A percentile compares a stretch with the other conserved stretches of the same genome.
phyloP scores from a whole-genome alignment of 768 basidiomycete genomes.

The Gloeostereum incarnatum region DNA sequence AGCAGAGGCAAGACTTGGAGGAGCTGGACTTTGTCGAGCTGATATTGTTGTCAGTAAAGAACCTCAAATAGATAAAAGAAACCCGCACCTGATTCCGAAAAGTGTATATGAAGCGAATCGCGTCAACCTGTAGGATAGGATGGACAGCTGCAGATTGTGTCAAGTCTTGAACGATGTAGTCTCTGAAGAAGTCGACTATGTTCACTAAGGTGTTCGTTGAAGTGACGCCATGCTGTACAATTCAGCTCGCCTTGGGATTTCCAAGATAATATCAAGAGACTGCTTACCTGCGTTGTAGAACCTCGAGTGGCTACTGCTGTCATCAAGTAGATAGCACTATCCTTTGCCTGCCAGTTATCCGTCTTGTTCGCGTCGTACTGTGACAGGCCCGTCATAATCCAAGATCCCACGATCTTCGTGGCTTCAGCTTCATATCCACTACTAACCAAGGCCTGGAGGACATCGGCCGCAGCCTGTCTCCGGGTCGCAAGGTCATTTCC shows the following conservation, averaged over 20 bases:
- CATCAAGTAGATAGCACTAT: slow-evolving; percentile 86
- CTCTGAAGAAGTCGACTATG: slow-evolving; percentile 92
- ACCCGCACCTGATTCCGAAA: slow-evolving; percentile 85
- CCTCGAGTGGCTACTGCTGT: slow-evolving; percentile 91
- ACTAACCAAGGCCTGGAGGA: slow-evolving; percentile 83
- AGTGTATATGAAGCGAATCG: slow-evolving; percentile 88
- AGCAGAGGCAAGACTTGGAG: slow-evolving; percentile 85
- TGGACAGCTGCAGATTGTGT: slow-evolving; percentile 60
- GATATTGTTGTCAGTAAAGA: slow-evolving; percentile 1
- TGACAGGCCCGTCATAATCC: slow-evolving; percentile 68
- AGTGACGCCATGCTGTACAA: slow-evolving; percentile 76
- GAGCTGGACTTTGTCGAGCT: slow-evolving; percentile 92
- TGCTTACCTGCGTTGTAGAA: slow-evolving; percentile 67
- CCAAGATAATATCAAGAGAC: slow-evolving; percentile 1
- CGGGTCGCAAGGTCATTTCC: slow-evolving; percentile 75
- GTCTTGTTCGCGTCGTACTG: slow-evolving; percentile 55
- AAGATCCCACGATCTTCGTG: slow-evolving; percentile 81
- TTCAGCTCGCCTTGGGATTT: slow-evolving; percentile 5
- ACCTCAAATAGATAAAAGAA: slow-evolving; percentile 1
- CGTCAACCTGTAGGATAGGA: slow-evolving; percentile 91
- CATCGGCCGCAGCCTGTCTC: slow-evolving; percentile 89
- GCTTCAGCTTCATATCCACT: slow-evolving; percentile 75
- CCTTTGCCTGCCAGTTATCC: slow-evolving; percentile 83
- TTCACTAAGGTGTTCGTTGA: slow-evolving; percentile 88
- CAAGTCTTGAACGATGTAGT: slow-evolving; percentile 83